These are phyloP conservation scores for Knoxdaviesia capensis DNA, from an alignment of 2,329 filamentous ascomycete species.

Conservation along the genomic window DNA sequence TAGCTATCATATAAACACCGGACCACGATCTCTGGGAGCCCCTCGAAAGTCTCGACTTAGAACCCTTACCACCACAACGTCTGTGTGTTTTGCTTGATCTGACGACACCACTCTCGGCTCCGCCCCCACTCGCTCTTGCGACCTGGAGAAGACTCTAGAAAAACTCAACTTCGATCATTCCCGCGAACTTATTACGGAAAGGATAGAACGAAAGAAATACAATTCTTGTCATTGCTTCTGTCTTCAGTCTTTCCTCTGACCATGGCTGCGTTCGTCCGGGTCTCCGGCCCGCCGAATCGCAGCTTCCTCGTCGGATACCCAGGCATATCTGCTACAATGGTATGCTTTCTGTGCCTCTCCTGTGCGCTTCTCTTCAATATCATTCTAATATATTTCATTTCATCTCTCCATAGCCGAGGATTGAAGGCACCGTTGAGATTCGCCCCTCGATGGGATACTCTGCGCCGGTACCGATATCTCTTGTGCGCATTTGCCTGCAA, in stretches of 20 bases:
- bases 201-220: no score
- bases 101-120: background rate
- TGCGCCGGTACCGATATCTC: conserved; percentile 73
- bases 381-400: conserved; percentile 1
- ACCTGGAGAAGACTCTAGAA: no score
- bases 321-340: conserved; percentile 90
- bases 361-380: conserved; percentile 1
- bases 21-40: no score
- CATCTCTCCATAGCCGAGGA: conserved; percentile 47
- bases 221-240: no score
- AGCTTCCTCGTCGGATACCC: conserved; percentile 94
- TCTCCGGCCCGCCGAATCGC: conserved; percentile 92
- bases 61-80: no score
- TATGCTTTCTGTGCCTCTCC: conserved; percentile 28
- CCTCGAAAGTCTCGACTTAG: no score
- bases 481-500: conserved; percentile 86
- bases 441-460: conserved; percentile 69
- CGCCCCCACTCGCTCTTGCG: background rate
- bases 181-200: no score
- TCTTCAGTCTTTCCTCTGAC: background rate
- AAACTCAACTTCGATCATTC: no score
- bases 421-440: conserved; percentile 96
- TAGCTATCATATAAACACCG: no score
- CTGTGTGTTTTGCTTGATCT: background rate
- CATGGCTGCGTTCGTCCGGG: conserved; percentile 73